A percentile compares a stretch with the other conserved stretches of the same genome.
Conservation (phyloP, 768 basidiomycete species). For the Neoboletus magnificus region DNA sequence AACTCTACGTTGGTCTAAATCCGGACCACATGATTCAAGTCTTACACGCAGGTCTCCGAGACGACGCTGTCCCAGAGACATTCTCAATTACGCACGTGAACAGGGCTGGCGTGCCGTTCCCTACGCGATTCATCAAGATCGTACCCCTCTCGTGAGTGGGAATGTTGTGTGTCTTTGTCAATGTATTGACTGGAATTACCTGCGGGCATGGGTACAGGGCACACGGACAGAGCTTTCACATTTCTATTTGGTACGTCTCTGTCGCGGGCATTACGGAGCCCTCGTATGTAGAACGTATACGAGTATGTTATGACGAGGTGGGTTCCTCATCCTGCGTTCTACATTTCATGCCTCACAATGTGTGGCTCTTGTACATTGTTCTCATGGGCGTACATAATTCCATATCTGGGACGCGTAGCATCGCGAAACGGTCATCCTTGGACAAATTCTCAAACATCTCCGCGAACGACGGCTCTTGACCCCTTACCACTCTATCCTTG, state of each 20-base stretch:
- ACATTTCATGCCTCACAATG: background rate
- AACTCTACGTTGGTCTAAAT: conserved; percentile 60
- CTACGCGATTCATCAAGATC: conserved; percentile 70
- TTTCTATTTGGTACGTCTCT: conserved; percentile 74
- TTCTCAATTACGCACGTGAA: conserved; percentile 59
- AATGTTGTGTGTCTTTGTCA: background rate
- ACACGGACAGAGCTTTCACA: conserved; percentile 70
- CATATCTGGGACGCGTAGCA: conserved; percentile 39
- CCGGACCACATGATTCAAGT: conserved; percentile 69
- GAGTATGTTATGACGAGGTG: conserved; percentile 61
- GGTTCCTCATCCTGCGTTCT: conserved; percentile 8
- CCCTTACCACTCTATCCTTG: conserved; percentile 41
- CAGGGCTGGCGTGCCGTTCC: conserved; percentile 52
- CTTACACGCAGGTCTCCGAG: conserved; percentile 59
- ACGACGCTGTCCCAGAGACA: conserved; percentile 61
- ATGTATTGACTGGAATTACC: background rate
- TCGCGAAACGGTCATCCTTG: conserved; percentile 61
- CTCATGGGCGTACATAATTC: background rate
- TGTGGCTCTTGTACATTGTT: background rate
- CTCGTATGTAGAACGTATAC: conserved; percentile 52
- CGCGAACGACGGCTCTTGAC: conserved; percentile 70
- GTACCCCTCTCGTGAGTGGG: conserved; percentile 67
- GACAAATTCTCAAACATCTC: conserved; percentile 54
- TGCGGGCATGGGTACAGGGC: conserved; percentile 41
- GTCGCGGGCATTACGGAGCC: conserved; percentile 58